Conservation (phyloP, 371 early-diverging fungal species). For the Rhizopus arrhizus region DNA sequence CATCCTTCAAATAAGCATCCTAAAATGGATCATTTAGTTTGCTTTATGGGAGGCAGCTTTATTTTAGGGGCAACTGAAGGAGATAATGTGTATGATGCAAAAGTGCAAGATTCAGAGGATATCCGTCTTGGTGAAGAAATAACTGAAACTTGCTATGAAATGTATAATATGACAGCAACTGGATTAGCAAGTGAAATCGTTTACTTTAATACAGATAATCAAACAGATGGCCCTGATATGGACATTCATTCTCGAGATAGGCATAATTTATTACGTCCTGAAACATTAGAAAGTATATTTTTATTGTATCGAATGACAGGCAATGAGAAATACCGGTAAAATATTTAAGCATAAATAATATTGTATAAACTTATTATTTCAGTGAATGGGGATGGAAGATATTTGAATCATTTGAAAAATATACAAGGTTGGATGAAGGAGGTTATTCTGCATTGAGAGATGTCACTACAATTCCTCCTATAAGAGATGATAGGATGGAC, state of each 20-base stretch:
- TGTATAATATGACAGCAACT: constrained; percentile 77
- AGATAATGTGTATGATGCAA: constrained; percentile 33
- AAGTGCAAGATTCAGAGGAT: constrained; percentile 51
- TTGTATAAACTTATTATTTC: too few species aligned
- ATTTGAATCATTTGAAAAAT: constrained; percentile 80
- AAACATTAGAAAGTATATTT: constrained; percentile 89
- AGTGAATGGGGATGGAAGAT: constrained; percentile 93
- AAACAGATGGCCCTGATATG: constrained; percentile 60
- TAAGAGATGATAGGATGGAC: constrained; percentile 74
- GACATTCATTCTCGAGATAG: constrained; percentile 60
- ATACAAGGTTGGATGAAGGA: constrained; percentile 66
- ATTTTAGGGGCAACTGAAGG: constrained; percentile 79
- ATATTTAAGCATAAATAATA: not conserved
- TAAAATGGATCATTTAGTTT: constrained; percentile 93
- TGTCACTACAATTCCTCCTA: constrained; percentile 61
- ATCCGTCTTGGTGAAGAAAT: constrained; percentile 76
- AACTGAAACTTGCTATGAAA: constrained; percentile 77
- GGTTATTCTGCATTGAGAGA: constrained; percentile 83
- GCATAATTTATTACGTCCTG: constrained; percentile 82
- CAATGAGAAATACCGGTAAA: constrained; percentile 71
- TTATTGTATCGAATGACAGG: constrained; percentile 83
- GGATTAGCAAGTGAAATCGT: constrained; percentile 87
- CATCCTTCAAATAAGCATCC: constrained; percentile 45
- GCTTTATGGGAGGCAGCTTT: constrained; percentile 87
- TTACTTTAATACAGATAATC: constrained; percentile 47